A percentile compares a stretch with the other conserved stretches of the same genome.
Evolutionary conservation across 306 rosid species (phyloP).

Genomic region (Quercus variabilis): DNA sequence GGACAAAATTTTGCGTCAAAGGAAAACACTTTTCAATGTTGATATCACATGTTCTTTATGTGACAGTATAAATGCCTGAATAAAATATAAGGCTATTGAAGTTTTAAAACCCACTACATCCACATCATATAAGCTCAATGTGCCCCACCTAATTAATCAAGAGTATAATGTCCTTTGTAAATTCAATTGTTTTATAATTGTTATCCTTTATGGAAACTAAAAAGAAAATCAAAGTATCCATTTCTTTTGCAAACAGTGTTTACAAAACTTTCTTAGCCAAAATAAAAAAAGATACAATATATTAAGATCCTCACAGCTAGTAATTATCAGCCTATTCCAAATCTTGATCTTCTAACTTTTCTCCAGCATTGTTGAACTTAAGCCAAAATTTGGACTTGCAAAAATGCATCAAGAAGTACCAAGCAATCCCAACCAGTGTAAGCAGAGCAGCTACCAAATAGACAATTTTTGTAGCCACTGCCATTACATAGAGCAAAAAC

Average conservation of each 20-base stretch:
- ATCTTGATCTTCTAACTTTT: conserved; percentile 12
- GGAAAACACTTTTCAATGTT: not conserved
- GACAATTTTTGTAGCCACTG: conserved; percentile 42
- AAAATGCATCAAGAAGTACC: conserved; percentile 30
- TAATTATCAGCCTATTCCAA: not conserved
- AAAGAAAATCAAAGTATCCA: too few relatives aligned
- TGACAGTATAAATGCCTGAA: not conserved
- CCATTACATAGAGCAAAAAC: conserved; percentile 57
- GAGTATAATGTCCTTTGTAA: not conserved
- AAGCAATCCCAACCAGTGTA: conserved; percentile 26
- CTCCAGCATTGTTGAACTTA: conserved; percentile 16
- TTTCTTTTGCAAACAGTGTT: not conserved
- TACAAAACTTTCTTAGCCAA: not conserved
- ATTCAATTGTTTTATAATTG: not conserved
- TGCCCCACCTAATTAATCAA: not conserved
- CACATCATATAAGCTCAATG: not conserved
- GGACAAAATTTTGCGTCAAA: not conserved
- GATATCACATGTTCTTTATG: not conserved
- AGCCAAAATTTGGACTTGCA: conserved; percentile 34
- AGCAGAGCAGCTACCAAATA: conserved; percentile 38
- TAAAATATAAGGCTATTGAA: not conserved
- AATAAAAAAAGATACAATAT: not conserved
- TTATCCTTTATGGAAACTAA: not conserved
- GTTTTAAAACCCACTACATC: not conserved
- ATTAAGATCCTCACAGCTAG: not conserved